Evolutionary conservation across 768 basidiomycete species (phyloP), one percentile per base, ranked within the genome.

Genomic region (Rhodosporidiobolus sp.): DNA sequence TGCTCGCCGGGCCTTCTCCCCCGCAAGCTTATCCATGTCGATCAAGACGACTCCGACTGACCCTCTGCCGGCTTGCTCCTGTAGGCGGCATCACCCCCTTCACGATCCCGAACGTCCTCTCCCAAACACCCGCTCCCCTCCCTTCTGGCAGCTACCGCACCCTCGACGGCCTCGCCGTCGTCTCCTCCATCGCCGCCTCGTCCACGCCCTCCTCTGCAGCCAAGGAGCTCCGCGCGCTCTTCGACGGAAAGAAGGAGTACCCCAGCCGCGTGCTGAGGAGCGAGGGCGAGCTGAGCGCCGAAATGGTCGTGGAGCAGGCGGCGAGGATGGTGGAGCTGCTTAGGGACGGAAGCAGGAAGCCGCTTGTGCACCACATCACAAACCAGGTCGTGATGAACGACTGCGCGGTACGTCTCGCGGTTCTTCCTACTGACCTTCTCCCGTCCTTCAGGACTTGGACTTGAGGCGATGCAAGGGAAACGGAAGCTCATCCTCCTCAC

Each of bases 111-210:
- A 86, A 90, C 60, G 88, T 89, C 6, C 79, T 96, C 12, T 87
- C 92, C 74, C 90, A 89, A 16, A 88, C 90, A 0, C 58, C 74
- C 9, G 73, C 67, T 1, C 68, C 78, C 5, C 63, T 70, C 28
- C 22, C 61, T 2, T 32, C 49, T 0, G 69, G 64, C 32, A 50
- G 45, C 17, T 77, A 74, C 54, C 87, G 85, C 67, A 65, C 83
- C 2, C 82, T 95, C 24, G 88, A 91, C 68, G 94, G 94, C 0
- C 84, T 96, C 35, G 94, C 94, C 19, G 86, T 96, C 62, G 89
- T 96, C 52, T 93, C 91, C 30, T 91, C 92, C 56, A 92, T 97
- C 68, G 85, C 91, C 12, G 85, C 87, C 6, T 89, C 91, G 0
- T 46, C 70, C 80, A 74, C 80, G 80, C 50, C 72, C 74, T 14